These are phyloP conservation scores for Citrullus colocynthis DNA, from an alignment of 306 rosid genomes.

Conservation along the genomic window DNA sequence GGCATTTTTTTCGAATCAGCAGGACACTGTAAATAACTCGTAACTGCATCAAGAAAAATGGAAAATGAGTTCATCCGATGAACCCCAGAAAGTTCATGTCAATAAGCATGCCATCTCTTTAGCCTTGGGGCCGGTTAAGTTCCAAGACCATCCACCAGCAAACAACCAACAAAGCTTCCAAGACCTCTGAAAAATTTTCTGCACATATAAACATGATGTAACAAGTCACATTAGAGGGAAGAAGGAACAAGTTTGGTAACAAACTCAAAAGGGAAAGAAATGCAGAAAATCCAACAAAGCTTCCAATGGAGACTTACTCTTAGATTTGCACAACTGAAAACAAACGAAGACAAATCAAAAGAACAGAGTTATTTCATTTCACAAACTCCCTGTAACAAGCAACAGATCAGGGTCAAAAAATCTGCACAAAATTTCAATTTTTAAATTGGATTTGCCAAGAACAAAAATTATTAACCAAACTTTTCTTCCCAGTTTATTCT, in stretches of 20 bases:
- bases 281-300: neutral
- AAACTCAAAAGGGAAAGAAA: neutral
- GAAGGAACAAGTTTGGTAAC: neutral
- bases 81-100: neutral
- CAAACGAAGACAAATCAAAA: neutral
- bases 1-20: conserved; percentile 5
- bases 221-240: neutral
- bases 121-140: neutral
- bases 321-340: neutral
- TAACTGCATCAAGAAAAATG: conserved; percentile 1
- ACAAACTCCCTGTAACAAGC: neutral
- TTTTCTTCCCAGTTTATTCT: neutral
- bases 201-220: neutral
- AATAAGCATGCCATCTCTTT: conserved; percentile 5
- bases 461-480: neutral
- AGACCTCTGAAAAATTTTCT: neutral
- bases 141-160: conserved; percentile 4
- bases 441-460: neutral
- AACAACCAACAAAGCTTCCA: neutral
- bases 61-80: neutral
- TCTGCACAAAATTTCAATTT: neutral
- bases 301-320: neutral
- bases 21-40: neutral
- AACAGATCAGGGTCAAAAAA: neutral
- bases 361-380: neutral